A percentile compares a stretch with the other conserved stretches of the same genome.
Conservation (phyloP, 768 basidiomycete genomes). For the Pluteus cervinus region DNA sequence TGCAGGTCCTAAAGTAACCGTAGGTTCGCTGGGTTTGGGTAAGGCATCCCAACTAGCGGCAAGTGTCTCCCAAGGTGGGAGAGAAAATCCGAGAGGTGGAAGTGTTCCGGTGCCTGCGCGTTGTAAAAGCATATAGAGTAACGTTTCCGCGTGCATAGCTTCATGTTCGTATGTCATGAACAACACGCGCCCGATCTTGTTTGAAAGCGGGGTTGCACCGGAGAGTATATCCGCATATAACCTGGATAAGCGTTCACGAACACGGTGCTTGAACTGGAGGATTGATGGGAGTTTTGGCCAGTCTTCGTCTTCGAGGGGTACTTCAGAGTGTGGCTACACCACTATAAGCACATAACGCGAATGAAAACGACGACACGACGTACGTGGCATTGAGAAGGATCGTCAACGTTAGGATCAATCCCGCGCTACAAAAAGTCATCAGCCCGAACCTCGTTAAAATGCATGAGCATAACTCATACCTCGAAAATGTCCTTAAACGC, state of each 20-base stretch:
- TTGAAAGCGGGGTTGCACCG: constrained; percentile 46
- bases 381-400: constrained; percentile 83
- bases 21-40: constrained; percentile 34
- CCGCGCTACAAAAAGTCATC: constrained; percentile 54
- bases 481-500: constrained; percentile 52
- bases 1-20: constrained; percentile 54
- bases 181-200: constrained; percentile 70
- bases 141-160: constrained; percentile 83
- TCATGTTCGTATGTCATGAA: constrained; percentile 94
- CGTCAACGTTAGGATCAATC: constrained; percentile 92
- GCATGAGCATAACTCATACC: constrained; percentile 9
- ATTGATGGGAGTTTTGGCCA: constrained; percentile 80
- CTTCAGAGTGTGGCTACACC: constrained; percentile 77
- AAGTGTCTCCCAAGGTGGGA: constrained; percentile 65
- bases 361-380: constrained; percentile 15
- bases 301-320: constrained; percentile 72
- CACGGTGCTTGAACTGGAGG: constrained; percentile 70
- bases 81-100: constrained; percentile 67
- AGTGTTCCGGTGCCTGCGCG: constrained; percentile 72
- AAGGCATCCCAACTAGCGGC: constrained; percentile 41
- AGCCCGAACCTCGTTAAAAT: not conserved
- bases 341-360: not conserved
- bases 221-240: constrained; percentile 67
- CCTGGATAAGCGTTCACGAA: constrained; percentile 62
- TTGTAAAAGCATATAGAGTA: constrained; percentile 93